These are phyloP conservation scores for Fraxinus nigra DNA, from an alignment of 305 asterid species.

Conservation along the genomic window DNA sequence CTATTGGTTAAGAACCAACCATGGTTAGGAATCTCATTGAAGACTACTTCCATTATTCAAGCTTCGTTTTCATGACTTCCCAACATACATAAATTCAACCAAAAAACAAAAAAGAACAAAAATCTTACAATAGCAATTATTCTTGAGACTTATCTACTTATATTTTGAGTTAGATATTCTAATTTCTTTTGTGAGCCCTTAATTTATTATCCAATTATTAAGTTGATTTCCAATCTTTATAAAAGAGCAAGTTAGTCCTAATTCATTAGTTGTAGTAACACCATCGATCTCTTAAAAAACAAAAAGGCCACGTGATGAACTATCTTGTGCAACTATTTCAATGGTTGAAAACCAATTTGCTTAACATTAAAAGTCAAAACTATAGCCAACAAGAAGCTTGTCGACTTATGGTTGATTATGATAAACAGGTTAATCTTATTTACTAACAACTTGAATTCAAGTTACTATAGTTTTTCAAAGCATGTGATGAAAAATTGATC, in stretches of 20 bases:
- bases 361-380: no score
- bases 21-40: neutral
- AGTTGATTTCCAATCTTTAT: neutral
- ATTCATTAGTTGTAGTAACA: neutral
- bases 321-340: neutral
- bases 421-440: no score
- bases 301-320: neutral
- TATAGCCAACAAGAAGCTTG: no score
- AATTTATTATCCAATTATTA: neutral
- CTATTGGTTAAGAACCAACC: neutral
- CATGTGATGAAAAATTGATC: no score
- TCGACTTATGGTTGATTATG: no score
- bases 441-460: no score
- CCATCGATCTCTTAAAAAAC: neutral
- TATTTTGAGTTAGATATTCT: neutral
- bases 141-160: neutral
- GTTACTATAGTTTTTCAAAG: no score
- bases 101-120: neutral
- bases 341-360: neutral
- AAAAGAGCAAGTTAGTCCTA: neutral
- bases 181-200: neutral
- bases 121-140: neutral
- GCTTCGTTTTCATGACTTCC: constrained; percentile 1
- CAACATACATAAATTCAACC: neutral
- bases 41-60: neutral